Conservation (phyloP, 2,329 filamentous ascomycete genomes). For the Phialophora tarda region DNA sequence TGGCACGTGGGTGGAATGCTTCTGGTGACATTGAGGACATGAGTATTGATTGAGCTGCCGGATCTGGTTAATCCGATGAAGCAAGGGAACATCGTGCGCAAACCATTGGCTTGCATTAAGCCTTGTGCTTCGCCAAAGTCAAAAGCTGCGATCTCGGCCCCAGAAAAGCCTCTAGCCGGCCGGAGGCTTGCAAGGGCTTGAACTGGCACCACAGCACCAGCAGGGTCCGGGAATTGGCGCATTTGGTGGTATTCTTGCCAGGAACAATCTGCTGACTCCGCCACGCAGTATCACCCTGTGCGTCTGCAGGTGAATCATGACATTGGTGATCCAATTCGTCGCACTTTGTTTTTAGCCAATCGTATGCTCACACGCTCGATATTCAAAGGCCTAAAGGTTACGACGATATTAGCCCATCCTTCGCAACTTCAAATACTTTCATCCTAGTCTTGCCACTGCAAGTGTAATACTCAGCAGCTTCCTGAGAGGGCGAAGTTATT, state of each 20-base stretch:
- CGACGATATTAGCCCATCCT: neutral
- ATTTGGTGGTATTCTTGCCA: neutral
- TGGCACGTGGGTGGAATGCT: neutral
- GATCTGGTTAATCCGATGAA: neutral
- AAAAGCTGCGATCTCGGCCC: neutral
- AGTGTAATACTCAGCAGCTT: neutral
- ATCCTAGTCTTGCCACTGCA: neutral
- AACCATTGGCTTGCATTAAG: constrained; percentile 16
- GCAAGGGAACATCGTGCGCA: constrained; percentile 5
- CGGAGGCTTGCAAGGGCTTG: neutral
- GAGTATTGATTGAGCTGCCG: neutral
- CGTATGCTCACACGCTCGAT: neutral
- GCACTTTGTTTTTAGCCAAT: neutral
- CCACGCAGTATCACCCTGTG: neutral
- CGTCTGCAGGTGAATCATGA: neutral
- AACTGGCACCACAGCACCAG: neutral
- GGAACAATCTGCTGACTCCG: neutral
- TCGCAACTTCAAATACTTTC: neutral
- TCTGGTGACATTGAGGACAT: neutral
- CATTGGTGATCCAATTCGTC: constrained; percentile 1
- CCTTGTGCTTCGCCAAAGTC: neutral
- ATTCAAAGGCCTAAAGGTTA: neutral
- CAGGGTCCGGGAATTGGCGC: neutral
- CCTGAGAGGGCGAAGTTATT: neutral
- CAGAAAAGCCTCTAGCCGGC: neutral